Evolutionary conservation across 805 yeast species (phyloP), one percentile per base, ranked within the genome.

Genomic region (Cephaloascus albidus): DNA sequence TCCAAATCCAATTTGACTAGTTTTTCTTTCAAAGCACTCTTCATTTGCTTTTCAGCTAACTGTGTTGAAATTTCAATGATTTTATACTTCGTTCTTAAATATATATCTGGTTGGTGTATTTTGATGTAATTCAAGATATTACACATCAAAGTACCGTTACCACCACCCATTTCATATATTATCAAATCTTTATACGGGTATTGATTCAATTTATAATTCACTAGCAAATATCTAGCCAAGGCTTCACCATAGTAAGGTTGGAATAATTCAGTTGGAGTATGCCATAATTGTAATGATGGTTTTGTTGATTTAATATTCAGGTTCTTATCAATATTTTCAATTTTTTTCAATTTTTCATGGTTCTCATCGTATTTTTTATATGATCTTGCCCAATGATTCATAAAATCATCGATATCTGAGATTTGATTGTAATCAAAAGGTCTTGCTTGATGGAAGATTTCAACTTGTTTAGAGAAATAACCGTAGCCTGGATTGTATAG

Each of bases 151-250:
- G 94, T 85, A 33, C 95, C 95, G 51, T 86, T 86, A 47, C 95
- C 95, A 17, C 88, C 95, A 43, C 95, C 96, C 69, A 85, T 76
- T 58, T 87, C 96, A 58, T 85, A 87, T 19, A 86, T 83, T 4
- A 76, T 70, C 36, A 90, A 62, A 52, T 85, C 88, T 33, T 72
- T 67, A 50, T 80, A 79, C 1, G 89, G 90, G 48, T 76, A 82
- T 33, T 72, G 61, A 45, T 80, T 79, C 47, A 78, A 60, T 55
- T 79, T 78, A 54, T 81, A 84, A 53, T 84, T 81, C 6, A 78
- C 80, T 40, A 86, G 59, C 16, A 89, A 60, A 58, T 86, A 84
- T 40, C 89, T 64, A 0, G 96, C 96, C 41, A 90, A 61, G 0
- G 94, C 87, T 54, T 84, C 85, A 12, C 95, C 95, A 50, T 87